A percentile compares a stretch with the other conserved stretches of the same genome.
Evolutionary conservation across 345 rosid species (phyloP).

Genomic region (Populus nigra): DNA sequence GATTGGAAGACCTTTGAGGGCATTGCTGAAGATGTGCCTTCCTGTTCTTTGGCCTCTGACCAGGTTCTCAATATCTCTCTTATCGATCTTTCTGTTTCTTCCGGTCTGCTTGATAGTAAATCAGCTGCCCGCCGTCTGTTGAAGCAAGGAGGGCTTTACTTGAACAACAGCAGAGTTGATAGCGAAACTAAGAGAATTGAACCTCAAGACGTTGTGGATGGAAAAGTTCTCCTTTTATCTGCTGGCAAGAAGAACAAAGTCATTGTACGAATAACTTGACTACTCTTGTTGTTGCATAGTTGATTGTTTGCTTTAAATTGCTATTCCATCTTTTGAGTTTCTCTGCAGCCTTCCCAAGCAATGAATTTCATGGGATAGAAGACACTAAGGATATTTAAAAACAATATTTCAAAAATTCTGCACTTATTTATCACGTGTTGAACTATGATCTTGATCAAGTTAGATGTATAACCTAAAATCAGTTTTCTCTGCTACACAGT

Average conservation of each 20-base stretch:
- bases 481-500: neutral
- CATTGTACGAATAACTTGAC: conserved; percentile 66
- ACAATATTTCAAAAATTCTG: neutral
- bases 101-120: conserved; percentile 87
- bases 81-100: conserved; percentile 67
- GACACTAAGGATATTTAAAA: neutral
- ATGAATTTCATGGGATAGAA: neutral
- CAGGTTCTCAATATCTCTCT: conserved; percentile 51
- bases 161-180: conserved; percentile 85
- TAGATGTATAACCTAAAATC: neutral
- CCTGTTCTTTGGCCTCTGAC: conserved; percentile 60
- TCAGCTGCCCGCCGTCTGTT: conserved; percentile 75
- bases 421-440: neutral
- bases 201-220: conserved; percentile 74
- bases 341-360: neutral
- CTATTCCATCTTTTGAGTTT: neutral
- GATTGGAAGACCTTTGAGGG: conserved; percentile 86
- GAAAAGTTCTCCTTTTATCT: conserved; percentile 82
- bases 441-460: neutral
- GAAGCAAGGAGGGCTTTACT: conserved; percentile 95
- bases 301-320: neutral
- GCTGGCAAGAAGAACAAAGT: conserved; percentile 97
- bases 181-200: conserved; percentile 65
- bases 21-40: conserved; percentile 86
- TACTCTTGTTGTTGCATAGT: neutral